Evolutionary conservation across 1,284 basidiomycete species (phyloP), one percentile per base, ranked within the genome.

Genomic region (Ustilago tritici): DNA sequence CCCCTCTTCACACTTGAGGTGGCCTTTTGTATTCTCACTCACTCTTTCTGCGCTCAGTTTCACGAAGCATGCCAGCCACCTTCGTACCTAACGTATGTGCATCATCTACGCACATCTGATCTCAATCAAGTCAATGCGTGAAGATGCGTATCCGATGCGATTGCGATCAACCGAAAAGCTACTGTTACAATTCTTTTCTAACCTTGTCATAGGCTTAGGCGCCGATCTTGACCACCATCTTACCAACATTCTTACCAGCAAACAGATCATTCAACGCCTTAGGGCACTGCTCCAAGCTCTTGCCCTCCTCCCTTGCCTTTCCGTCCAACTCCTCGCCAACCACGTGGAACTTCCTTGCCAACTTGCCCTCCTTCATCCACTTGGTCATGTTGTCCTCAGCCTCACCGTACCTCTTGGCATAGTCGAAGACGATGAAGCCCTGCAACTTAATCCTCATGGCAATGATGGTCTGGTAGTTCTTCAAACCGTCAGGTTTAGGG

Each of bases 401-500:
- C 65, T 79, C 70, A 8, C 31, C 36, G 62, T 76, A 78, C 12
- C 75, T 49, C 50, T 70, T 64, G 34, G 32, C 38, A 60, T 78
- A 79, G 47, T 76, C 72, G 19, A 81, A 74, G 31, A 76, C 70
- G 59, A 77, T 72, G 87, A 96, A 96, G 8, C 94, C 95, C 86
- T 93, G 88, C 2, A 95, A 90, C 49, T 88, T 91, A 17, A 92
- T 93, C 50, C 93, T 90, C 86, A 92, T 91, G 0, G 90, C 86
- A 82, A 96, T 94, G 62, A 96, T 88, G 73, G 89, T 85, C 50
- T 87, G 83, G 73, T 88, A 88, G 72, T 86, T 87, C 50, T 84
- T 83, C 6, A 89, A 71, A 11, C 87, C 87, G 36, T 84, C 76
- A 1, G 83, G 82, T 32, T 80, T 76, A 19, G 79, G 72, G 55